Evolutionary conservation across 495 filamentous ascomycete genomes (phyloP).

Genomic region (Hypoxylon trugodes): DNA sequence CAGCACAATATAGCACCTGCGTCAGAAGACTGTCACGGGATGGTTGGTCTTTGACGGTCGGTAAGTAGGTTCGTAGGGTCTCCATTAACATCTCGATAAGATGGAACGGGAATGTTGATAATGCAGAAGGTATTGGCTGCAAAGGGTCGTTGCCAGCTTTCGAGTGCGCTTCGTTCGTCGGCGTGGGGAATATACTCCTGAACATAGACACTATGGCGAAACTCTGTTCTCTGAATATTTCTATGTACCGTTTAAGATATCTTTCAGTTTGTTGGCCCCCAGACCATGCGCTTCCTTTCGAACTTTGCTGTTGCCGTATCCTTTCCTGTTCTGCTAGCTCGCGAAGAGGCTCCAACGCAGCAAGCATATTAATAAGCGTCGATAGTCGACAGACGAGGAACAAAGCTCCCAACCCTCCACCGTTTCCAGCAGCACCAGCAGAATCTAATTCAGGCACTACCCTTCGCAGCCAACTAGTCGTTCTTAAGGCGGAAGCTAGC

Average conservation of each 20-base stretch:
- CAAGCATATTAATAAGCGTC: conserved; percentile 80
- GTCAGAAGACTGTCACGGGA: conserved; percentile 87
- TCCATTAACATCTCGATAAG: conserved; percentile 83
- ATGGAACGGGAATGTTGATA: conserved; percentile 86
- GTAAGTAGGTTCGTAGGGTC: conserved; percentile 80
- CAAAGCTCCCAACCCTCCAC: conserved; percentile 72
- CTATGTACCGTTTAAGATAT: conserved; percentile 94
- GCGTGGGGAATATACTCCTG: conserved; percentile 81
- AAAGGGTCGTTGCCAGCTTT: conserved; percentile 62
- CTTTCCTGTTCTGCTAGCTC: conserved; percentile 92
- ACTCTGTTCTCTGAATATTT: conserved; percentile 97
- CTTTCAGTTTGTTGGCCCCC: conserved; percentile 92
- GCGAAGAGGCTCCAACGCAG: conserved; percentile 84
- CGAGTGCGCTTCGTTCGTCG: conserved; percentile 37
- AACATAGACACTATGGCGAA: conserved; percentile 95
- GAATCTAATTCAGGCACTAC: conserved; percentile 81
- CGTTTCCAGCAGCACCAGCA: conserved; percentile 51
- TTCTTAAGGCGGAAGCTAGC: conserved; percentile 89
- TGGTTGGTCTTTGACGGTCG: conserved; percentile 80
- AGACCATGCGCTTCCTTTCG: conserved; percentile 61
- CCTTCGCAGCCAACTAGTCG: conserved; percentile 88
- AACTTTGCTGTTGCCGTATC: conserved; percentile 48
- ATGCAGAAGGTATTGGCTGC: conserved; percentile 74
- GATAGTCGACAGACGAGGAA: conserved; percentile 88
- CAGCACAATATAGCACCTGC: conserved; percentile 94